Percentiles rank a stretch among this genome's conserved stretches.
phyloP scores from a whole-genome alignment of 2,329 filamentous ascomycete genomes.

The Beauveria pseudobassiana region DNA sequence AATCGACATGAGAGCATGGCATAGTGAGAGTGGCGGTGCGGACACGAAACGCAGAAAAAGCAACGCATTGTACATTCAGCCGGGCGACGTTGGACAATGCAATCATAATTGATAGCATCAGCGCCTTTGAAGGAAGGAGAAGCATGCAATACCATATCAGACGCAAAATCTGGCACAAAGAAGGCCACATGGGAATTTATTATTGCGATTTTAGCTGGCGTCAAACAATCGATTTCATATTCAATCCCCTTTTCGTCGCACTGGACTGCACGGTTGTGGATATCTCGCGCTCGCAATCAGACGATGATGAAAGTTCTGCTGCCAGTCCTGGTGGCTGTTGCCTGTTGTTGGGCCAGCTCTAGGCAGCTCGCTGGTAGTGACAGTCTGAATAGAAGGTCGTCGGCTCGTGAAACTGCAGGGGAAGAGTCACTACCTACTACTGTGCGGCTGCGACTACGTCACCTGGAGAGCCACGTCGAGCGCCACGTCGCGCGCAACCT shows the following conservation, averaged over 20 bases:
- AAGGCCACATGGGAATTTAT: neutral
- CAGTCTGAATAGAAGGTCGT: neutral
- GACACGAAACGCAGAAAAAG: neutral
- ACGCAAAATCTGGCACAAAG: neutral
- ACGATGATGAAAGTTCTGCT: neutral
- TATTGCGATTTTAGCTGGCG: neutral
- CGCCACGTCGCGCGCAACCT: neutral
- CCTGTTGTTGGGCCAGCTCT: neutral
- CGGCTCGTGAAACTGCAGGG: neutral
- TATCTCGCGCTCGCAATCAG: neutral
- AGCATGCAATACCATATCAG: neutral
- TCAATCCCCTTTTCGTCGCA: neutral
- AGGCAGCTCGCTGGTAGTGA: no score
- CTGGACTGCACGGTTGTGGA: neutral
- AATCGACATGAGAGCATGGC: neutral
- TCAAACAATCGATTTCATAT: neutral
- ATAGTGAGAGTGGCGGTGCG: neutral
- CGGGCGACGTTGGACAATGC: neutral
- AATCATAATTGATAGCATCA: neutral
- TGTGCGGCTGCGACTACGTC: neutral
- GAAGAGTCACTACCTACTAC: neutral
- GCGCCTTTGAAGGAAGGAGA: neutral
- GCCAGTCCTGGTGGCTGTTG: neutral
- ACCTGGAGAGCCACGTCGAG: neutral
- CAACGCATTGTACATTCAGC: constrained; percentile 7